Conservation (phyloP, 2,329 filamentous ascomycete species). For the Cephalotrichum gorgonifer region DNA sequence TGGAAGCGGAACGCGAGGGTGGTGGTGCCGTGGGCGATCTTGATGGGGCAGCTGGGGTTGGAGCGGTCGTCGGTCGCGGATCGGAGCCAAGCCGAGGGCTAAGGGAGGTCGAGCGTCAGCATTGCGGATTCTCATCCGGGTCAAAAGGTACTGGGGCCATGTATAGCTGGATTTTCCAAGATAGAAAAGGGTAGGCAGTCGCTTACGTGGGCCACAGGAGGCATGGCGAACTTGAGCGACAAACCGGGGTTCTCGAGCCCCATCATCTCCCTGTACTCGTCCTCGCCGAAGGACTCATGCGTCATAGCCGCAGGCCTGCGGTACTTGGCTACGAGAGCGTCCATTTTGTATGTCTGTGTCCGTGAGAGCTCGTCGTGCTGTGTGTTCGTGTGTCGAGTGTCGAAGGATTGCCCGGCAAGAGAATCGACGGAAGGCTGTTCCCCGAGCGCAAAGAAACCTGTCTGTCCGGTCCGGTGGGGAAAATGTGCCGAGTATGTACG, state of each 20-base stretch:
- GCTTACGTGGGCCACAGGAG: constrained; percentile 79
- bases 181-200: no score
- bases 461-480: no score
- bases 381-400: background rate
- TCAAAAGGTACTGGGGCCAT: no score
- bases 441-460: background rate
- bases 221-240: constrained; percentile 89
- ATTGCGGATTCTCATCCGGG: background rate
- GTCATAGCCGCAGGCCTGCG: constrained; percentile 64
- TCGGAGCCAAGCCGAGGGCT: constrained; percentile 91
- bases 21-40: constrained; percentile 97
- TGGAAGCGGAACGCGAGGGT: constrained; percentile 97
- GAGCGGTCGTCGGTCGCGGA: constrained; percentile 94
- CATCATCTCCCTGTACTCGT: constrained; percentile 66
- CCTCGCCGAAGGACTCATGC: constrained; percentile 60
- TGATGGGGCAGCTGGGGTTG: constrained; percentile 96
- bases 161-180: no score
- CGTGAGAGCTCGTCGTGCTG: background rate
- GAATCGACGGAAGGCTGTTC: background rate
- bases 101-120: constrained; percentile 7
- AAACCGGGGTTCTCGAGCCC: constrained; percentile 52
- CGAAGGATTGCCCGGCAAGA: background rate
- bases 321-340: constrained; percentile 88
- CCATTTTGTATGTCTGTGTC: constrained; percentile 47
- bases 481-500: no score